Evolutionary conservation across 495 filamentous ascomycete species (phyloP).

Genomic region (Recurvomyces mirabilis): DNA sequence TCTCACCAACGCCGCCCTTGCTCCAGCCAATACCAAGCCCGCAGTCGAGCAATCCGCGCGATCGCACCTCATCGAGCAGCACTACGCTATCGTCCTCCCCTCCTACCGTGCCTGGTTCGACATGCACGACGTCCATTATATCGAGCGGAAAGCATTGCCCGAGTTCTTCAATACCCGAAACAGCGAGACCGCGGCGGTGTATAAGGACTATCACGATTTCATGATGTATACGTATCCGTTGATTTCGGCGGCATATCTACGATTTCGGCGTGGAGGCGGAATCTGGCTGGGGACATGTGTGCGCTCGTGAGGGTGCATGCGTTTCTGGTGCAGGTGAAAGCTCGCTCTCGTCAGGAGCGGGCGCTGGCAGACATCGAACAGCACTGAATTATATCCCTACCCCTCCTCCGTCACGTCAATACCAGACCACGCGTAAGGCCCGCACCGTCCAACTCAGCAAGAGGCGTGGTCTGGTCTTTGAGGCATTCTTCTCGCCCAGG

Average conservation of each 20-base stretch:
- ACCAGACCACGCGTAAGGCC: no score
- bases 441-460: no score
- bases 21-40: conserved; percentile 47
- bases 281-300: conserved; percentile 93
- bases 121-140: conserved; percentile 77
- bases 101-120: conserved; percentile 98
- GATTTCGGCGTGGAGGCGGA: conserved; percentile 91
- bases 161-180: conserved; percentile 98
- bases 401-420: no score
- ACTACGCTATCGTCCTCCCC: conserved; percentile 89
- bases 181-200: conserved; percentile 94
- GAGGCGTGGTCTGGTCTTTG: no score
- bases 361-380: no score
- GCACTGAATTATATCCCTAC: no score
- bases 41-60: conserved; percentile 73
- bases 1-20: no score
- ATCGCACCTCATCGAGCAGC: conserved; percentile 81
- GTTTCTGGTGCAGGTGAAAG: conserved; percentile 96
- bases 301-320: conserved; percentile 98
- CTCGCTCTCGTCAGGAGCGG: no score
- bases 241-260: conserved; percentile 95
- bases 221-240: conserved; percentile 98
- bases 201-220: conserved; percentile 97
- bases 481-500: no score
- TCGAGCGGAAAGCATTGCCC: conserved; percentile 83